Evolutionary conservation across 495 filamentous ascomycete species (phyloP).

Genomic region (Physcia stellaris): DNA sequence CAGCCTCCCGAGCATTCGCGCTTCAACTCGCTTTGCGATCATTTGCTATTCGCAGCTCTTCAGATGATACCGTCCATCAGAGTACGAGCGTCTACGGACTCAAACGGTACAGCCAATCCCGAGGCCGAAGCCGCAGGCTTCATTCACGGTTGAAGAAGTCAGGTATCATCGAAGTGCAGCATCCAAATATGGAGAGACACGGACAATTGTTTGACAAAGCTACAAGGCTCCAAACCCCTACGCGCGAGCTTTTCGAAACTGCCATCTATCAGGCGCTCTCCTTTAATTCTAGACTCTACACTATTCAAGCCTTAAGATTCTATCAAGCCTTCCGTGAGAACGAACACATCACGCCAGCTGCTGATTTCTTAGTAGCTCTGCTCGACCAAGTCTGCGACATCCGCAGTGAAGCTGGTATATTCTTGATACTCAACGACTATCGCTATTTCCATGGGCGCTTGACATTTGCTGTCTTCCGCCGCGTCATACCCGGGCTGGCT

Average conservation of each 20-base stretch:
- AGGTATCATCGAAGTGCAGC: too few species aligned
- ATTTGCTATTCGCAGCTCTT: too few species aligned
- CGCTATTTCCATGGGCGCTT: slow-evolving; percentile 1
- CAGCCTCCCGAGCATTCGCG: slow-evolving; percentile 9
- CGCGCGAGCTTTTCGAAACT: background rate
- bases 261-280: slow-evolving; percentile 8
- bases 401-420: slow-evolving; percentile 29
- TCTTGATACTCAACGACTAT: slow-evolving; percentile 40
- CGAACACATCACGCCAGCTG: slow-evolving; percentile 14
- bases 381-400: slow-evolving; percentile 28
- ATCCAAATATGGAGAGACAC: background rate
- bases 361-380: slow-evolving; percentile 23
- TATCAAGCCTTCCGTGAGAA: background rate
- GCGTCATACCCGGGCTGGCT: slow-evolving; percentile 33
- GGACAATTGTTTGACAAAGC: background rate
- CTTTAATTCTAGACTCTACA: background rate
- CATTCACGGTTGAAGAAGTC: too few species aligned
- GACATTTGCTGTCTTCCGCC: slow-evolving; percentile 3
- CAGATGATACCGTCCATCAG: too few species aligned
- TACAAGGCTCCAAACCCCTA: background rate
- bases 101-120: too few species aligned
- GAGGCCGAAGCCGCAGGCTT: too few species aligned
- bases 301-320: background rate
- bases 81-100: too few species aligned
- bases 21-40: slow-evolving; percentile 2